Evolutionary conservation across 2,329 filamentous ascomycete species (phyloP).

Genomic region (Colletotrichum plurivorum): DNA sequence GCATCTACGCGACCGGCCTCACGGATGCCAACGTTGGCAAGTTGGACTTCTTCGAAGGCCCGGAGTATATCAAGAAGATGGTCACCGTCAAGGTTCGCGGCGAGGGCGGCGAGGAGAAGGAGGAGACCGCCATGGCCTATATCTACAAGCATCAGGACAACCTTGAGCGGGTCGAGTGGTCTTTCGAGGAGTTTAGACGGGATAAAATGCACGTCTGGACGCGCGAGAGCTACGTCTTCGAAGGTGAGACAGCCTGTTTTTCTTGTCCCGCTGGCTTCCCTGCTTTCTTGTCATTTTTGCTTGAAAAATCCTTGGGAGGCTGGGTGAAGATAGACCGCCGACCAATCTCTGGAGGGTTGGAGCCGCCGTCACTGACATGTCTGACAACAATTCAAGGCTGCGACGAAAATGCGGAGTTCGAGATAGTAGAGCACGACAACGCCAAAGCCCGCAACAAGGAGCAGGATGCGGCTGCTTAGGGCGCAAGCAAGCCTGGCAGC

Average conservation of each 20-base stretch:
- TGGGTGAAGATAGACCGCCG: neutral
- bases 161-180: slow-evolving; percentile 86
- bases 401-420: slow-evolving; percentile 33
- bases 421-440: slow-evolving; percentile 24
- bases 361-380: slow-evolving; percentile 9
- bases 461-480: slow-evolving; percentile 20
- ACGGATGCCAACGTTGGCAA: slow-evolving; percentile 82
- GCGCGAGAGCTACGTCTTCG: slow-evolving; percentile 63
- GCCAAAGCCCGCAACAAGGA: slow-evolving; percentile 15
- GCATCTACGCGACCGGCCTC: slow-evolving; percentile 83
- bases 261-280: neutral
- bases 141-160: slow-evolving; percentile 66
- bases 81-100: slow-evolving; percentile 64
- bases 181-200: slow-evolving; percentile 84
- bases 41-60: slow-evolving; percentile 87
- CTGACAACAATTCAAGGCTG: slow-evolving; percentile 23
- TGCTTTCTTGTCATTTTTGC: neutral
- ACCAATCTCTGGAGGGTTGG: slow-evolving; percentile 5
- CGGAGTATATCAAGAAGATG: slow-evolving; percentile 75
- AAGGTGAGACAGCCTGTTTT: slow-evolving; percentile 49
- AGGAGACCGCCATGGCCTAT: slow-evolving; percentile 73
- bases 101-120: slow-evolving; percentile 52
- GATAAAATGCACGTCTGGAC: slow-evolving; percentile 77
- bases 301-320: neutral
- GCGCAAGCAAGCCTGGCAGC: neutral